These are phyloP conservation scores for Linderniella brevidens DNA, from an alignment of 257 asterid genomes.

Conservation along the genomic window DNA sequence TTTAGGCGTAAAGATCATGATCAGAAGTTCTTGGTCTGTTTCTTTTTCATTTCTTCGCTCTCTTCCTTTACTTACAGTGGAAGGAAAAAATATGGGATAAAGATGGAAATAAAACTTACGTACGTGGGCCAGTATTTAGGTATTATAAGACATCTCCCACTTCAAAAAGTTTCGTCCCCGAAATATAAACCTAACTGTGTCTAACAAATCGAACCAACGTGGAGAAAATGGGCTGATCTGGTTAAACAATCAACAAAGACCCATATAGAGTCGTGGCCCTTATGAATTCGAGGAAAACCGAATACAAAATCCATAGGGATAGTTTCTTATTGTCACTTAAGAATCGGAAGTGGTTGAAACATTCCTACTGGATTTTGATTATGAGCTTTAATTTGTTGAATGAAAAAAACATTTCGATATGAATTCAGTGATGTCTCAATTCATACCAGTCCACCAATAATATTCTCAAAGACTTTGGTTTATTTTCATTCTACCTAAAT, in stretches of 20 bases:
- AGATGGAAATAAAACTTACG: too few species aligned
- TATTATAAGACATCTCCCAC: too few species aligned
- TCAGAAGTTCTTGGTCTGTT: too few species aligned
- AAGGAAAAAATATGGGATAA: too few species aligned
- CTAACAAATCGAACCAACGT: too few species aligned
- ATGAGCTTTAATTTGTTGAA: neutral
- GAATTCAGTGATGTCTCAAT: neutral
- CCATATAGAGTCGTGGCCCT: neutral
- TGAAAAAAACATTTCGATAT: neutral
- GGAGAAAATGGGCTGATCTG: neutral
- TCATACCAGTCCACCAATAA: neutral
- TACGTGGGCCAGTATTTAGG: too few species aligned
- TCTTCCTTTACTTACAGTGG: too few species aligned
- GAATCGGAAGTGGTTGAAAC: neutral
- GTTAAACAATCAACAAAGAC: neutral
- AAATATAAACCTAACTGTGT: too few species aligned
- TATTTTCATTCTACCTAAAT: neutral
- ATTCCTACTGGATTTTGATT: neutral
- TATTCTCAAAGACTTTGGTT: neutral
- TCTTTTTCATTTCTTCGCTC: too few species aligned
- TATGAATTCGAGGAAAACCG: neutral
- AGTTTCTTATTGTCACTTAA: neutral
- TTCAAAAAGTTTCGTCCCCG: too few species aligned
- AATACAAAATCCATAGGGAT: neutral
- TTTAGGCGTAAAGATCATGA: too few species aligned